These are phyloP conservation scores for Centella asiatica DNA, from an alignment of 129 eudicot genomes.

Conservation along the genomic window DNA sequence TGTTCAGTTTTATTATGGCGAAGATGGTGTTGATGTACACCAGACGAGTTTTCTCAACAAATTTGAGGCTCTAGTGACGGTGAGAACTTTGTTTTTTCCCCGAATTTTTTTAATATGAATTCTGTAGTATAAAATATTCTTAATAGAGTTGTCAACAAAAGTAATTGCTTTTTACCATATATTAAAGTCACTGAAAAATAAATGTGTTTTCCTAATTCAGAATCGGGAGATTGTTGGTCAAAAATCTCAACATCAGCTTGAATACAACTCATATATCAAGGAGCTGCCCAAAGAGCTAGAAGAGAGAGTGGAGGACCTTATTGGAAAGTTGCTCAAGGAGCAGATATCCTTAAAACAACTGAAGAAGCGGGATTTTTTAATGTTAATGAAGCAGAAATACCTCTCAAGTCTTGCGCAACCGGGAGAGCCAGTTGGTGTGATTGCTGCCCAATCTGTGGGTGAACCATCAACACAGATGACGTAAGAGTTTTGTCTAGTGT, in stretches of 20 bases:
- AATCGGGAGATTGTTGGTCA: conserved; percentile 46
- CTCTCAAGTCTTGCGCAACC: conserved; percentile 82
- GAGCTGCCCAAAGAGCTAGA: conserved; percentile 51
- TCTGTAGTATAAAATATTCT: neutral
- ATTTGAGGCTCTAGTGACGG: conserved; percentile 62
- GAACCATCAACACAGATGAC: conserved; percentile 99
- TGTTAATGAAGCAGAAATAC: conserved; percentile 64
- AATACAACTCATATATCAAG: conserved; percentile 44
- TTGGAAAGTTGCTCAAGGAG: conserved; percentile 1
- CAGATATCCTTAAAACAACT: conserved; percentile 13
- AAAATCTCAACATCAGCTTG: conserved; percentile 35
- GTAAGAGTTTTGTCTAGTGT: conserved; percentile 31
- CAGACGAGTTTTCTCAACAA: conserved; percentile 76
- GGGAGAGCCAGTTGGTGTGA: conserved; percentile 94
- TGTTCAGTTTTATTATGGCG: conserved; percentile 83
- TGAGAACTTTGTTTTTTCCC: conserved; percentile 25
- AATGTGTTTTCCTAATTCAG: conserved; percentile 26
- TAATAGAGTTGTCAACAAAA: neutral
- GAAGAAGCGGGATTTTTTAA: conserved; percentile 27
- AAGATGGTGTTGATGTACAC: conserved; percentile 95
- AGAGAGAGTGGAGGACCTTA: conserved; percentile 30
- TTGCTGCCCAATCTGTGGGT: conserved; percentile 92
- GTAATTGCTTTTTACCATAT: conserved; percentile 14
- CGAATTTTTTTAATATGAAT: neutral
- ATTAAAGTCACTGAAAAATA: too few species aligned